Evolutionary conservation across 441 rosid species (phyloP).

Genomic region (Mallotus japonicus): DNA sequence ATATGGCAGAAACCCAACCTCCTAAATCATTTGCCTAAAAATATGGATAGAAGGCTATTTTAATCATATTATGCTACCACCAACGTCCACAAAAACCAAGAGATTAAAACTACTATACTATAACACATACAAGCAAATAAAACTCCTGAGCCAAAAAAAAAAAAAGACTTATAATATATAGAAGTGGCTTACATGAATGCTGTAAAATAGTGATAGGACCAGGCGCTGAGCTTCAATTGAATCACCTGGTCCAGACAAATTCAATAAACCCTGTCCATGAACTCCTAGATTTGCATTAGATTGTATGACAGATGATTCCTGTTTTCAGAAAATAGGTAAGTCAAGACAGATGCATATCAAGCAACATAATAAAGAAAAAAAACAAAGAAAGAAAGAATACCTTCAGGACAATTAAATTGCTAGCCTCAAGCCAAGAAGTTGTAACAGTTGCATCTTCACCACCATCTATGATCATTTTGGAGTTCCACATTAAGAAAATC

Average conservation of each 20-base stretch:
- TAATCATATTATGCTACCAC: not conserved
- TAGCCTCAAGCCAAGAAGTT: constrained; percentile 92
- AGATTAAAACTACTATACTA: not conserved
- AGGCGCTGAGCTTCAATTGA: constrained; percentile 91
- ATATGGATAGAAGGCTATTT: not conserved
- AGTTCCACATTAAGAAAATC: constrained; percentile 99
- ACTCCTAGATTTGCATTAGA: constrained; percentile 97
- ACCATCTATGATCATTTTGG: constrained; percentile 83
- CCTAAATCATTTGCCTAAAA: not conserved
- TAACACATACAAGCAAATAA: constrained; percentile 5
- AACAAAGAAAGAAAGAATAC: constrained; percentile 35
- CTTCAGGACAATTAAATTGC: constrained; percentile 95
- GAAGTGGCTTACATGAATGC: constrained; percentile 71
- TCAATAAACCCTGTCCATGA: constrained; percentile 93
- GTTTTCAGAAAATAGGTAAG: constrained; percentile 24
- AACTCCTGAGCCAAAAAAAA: constrained; percentile 19
- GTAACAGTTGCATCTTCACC: constrained; percentile 82
- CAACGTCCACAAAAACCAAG: not conserved
- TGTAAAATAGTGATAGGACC: constrained; percentile 86
- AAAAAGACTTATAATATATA: constrained; percentile 7
- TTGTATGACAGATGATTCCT: constrained; percentile 92
- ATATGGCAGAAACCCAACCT: not conserved
- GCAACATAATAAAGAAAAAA: constrained; percentile 23
- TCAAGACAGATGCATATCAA: constrained; percentile 7
- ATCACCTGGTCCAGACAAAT: constrained; percentile 94